Conservation (phyloP, 2,329 filamentous ascomycete species). For the Iodosphaeria phyllophila region DNA sequence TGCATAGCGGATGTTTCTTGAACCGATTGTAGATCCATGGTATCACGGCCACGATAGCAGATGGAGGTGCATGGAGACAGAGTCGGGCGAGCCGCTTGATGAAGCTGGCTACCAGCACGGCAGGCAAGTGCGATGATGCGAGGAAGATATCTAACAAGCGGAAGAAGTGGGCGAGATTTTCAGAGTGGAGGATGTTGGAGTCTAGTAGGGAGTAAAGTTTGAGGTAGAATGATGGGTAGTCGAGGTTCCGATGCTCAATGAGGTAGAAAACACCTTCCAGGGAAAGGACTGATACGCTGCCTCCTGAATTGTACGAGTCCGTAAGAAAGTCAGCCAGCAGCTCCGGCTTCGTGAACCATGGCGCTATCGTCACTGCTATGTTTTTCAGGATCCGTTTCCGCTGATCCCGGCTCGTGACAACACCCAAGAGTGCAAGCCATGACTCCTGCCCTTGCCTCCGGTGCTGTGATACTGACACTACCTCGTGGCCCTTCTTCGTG, state of each 20-base stretch:
- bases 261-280: constrained; percentile 89
- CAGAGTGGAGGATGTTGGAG: constrained; percentile 73
- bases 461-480: constrained; percentile 49
- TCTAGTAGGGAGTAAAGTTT: constrained; percentile 92
- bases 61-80: constrained; percentile 72
- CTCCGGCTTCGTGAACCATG: constrained; percentile 79
- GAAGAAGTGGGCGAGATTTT: constrained; percentile 86
- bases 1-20: constrained; percentile 74
- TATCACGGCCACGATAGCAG: constrained; percentile 72
- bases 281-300: constrained; percentile 71
- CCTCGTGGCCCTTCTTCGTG: constrained; percentile 45
- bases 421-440: constrained; percentile 62
- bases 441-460: constrained; percentile 70
- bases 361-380: constrained; percentile 62
- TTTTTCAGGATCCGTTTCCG: constrained; percentile 61
- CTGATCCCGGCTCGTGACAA: constrained; percentile 49
- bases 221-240: constrained; percentile 84
- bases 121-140: constrained; percentile 78
- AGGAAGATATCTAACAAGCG: constrained; percentile 83
- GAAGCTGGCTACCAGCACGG: constrained; percentile 81
- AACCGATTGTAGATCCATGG: constrained; percentile 94
- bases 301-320: constrained; percentile 78
- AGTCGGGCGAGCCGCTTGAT: constrained; percentile 82
- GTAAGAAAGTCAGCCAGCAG: constrained; percentile 90
- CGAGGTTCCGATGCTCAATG: constrained; percentile 82